phyloP scores from a whole-genome alignment of 2,329 filamentous ascomycete species.

The Canariomyces notabilis region DNA sequence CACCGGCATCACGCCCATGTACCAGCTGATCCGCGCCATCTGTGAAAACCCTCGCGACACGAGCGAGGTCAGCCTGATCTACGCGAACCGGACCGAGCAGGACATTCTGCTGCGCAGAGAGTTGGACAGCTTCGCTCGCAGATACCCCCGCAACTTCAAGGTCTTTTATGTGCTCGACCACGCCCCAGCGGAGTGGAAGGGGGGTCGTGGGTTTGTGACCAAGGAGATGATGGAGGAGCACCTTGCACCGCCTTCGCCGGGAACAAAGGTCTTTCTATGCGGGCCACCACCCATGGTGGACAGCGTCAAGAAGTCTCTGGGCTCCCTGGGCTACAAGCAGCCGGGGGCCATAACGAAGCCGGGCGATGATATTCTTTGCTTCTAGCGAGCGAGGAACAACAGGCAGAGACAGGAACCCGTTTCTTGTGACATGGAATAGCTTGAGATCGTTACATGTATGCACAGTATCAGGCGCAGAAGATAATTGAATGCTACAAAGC shows the following conservation, averaged over 20 bases:
- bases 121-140: conserved; percentile 36
- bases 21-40: conserved; percentile 43
- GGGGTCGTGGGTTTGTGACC: conserved; percentile 40
- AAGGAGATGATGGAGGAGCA: conserved; percentile 36
- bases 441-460: too few relatives aligned
- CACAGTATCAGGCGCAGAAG: too few relatives aligned
- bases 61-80: conserved; percentile 38
- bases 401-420: too few relatives aligned
- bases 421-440: too few relatives aligned
- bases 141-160: conserved; percentile 36
- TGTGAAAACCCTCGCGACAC: conserved; percentile 31
- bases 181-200: conserved; percentile 40
- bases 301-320: too few relatives aligned
- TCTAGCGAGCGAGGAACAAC: too few relatives aligned
- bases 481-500: too few relatives aligned
- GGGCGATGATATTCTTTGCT: too few relatives aligned
- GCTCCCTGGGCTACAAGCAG: too few relatives aligned
- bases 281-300: conserved; percentile 47
- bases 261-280: conserved; percentile 42
- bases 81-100: conserved; percentile 43
- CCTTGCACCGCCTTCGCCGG: conserved; percentile 38
- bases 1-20: conserved; percentile 48
- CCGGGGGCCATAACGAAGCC: too few relatives aligned
- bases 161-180: conserved; percentile 45
- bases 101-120: conserved; percentile 43